These are phyloP conservation scores for Nakaseomyces uthaithaninus DNA, from an alignment of 1,139 yeast species.

Conservation along the genomic window DNA sequence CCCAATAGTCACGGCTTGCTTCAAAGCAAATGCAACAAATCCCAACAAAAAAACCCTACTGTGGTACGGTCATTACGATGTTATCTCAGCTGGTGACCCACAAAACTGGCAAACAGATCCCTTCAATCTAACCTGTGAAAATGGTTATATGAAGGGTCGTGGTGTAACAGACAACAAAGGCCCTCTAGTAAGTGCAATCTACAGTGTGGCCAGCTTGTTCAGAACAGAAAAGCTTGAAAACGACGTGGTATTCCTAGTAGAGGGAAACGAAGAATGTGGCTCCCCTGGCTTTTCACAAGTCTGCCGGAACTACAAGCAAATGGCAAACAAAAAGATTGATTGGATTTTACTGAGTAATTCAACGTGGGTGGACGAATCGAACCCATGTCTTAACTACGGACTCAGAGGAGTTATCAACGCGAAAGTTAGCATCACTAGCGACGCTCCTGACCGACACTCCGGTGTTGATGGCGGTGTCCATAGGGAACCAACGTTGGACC, in stretches of 20 bases:
- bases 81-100: conserved; percentile 58
- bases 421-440: conserved; percentile 59
- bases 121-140: conserved; percentile 59
- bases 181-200: conserved; percentile 81
- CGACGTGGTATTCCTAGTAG: conserved; percentile 77
- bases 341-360: conserved; percentile 88
- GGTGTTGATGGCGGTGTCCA: conserved; percentile 95
- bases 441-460: conserved; percentile 82
- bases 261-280: conserved; percentile 95
- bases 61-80: conserved; percentile 97
- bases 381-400: conserved; percentile 91
- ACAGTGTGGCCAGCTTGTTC: conserved; percentile 70
- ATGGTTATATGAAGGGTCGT: conserved; percentile 84
- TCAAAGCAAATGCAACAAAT: conserved; percentile 38
- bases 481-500: conserved; percentile 82
- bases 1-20: conserved; percentile 75
- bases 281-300: conserved; percentile 75
- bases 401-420: conserved; percentile 85
- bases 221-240: conserved; percentile 46
- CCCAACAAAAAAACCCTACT: conserved; percentile 40
- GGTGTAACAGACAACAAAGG: conserved; percentile 96
- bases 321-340: conserved; percentile 62
- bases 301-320: conserved; percentile 40
- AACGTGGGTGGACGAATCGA: conserved; percentile 83
- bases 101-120: conserved; percentile 75